Conservation (phyloP, 2,329 filamentous ascomycete species). For the Geosmithia flava region DNA sequence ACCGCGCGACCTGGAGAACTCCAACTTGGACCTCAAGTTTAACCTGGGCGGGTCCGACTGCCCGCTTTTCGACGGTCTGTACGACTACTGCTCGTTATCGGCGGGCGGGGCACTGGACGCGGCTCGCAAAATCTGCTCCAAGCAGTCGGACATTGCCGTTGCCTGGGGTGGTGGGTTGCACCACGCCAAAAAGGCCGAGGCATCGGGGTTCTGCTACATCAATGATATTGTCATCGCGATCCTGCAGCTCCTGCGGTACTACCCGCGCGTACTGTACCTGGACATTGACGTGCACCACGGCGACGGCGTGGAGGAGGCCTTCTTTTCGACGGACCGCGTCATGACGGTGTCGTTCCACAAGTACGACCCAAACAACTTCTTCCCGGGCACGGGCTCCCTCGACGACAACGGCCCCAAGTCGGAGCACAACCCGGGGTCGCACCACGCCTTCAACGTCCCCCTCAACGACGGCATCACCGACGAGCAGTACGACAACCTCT, state of each 20-base stretch:
- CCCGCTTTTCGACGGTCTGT: constrained; percentile 90
- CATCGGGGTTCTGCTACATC: constrained; percentile 95
- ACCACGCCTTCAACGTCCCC: constrained; percentile 84
- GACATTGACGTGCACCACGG: constrained; percentile 90
- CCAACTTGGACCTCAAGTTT: constrained; percentile 56
- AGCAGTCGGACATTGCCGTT: constrained; percentile 88
- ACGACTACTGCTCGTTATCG: constrained; percentile 90
- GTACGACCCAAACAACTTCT: constrained; percentile 74
- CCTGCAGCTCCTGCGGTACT: constrained; percentile 69
- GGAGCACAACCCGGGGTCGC: constrained; percentile 75
- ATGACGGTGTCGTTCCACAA: constrained; percentile 96
- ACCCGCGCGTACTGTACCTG: constrained; percentile 84
- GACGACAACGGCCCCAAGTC: constrained; percentile 75
- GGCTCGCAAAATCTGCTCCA: constrained; percentile 73
- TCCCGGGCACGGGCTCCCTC: constrained; percentile 80
- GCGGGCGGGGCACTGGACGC: constrained; percentile 85
- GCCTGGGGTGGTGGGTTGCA: constrained; percentile 96
- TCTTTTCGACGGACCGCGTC: constrained; percentile 79
- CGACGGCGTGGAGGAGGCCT: constrained; percentile 83
- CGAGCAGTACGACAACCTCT: constrained; percentile 76
- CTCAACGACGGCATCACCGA: constrained; percentile 87
- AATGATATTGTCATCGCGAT: constrained; percentile 97
- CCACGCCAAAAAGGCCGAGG: constrained; percentile 89
- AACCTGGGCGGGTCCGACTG: constrained; percentile 89
- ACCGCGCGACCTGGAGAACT: constrained; percentile 52